These are phyloP conservation scores for Neophaeococcomyces mojaviensis DNA, from an alignment of 2,329 filamentous ascomycete genomes.

Conservation along the genomic window DNA sequence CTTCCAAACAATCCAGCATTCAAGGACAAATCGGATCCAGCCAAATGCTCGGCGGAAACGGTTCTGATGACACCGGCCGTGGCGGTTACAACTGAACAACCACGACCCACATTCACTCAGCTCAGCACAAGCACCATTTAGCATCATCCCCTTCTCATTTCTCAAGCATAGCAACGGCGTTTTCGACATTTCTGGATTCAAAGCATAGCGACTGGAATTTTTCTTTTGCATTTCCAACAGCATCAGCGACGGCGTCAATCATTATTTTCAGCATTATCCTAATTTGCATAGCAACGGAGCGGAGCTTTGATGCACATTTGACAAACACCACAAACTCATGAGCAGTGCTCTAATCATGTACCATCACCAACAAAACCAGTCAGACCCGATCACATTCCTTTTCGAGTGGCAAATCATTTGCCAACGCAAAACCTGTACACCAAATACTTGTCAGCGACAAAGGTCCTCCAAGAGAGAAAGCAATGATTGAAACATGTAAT, in stretches of 20 bases:
- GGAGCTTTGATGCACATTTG: no score
- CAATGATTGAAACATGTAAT: no score
- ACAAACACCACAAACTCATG: no score
- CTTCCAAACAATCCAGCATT: background rate
- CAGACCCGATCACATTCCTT: slow-evolving; percentile 7
- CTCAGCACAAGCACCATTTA: background rate
- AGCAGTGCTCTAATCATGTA: slow-evolving; percentile 13
- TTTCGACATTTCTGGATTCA: no score
- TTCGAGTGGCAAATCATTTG: background rate
- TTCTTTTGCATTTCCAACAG: no score
- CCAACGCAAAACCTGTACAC: no score
- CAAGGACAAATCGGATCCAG: background rate
- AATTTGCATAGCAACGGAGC: background rate
- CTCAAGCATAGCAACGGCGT: slow-evolving; percentile 6
- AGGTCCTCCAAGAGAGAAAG: background rate
- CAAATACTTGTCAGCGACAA: no score
- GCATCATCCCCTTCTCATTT: slow-evolving; percentile 7
- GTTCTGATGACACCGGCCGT: slow-evolving; percentile 24
- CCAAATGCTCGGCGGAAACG: slow-evolving; percentile 19
- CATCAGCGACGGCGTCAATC: slow-evolving; percentile 15
- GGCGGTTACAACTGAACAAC: slow-evolving; percentile 29
- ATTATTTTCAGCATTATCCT: slow-evolving; percentile 11
- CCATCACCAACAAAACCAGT: background rate
- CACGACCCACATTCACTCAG: background rate
- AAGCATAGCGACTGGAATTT: no score